These are phyloP conservation scores for Graphilbum sp. DNA, from an alignment of 2,329 filamentous ascomycete genomes.

Conservation along the genomic window DNA sequence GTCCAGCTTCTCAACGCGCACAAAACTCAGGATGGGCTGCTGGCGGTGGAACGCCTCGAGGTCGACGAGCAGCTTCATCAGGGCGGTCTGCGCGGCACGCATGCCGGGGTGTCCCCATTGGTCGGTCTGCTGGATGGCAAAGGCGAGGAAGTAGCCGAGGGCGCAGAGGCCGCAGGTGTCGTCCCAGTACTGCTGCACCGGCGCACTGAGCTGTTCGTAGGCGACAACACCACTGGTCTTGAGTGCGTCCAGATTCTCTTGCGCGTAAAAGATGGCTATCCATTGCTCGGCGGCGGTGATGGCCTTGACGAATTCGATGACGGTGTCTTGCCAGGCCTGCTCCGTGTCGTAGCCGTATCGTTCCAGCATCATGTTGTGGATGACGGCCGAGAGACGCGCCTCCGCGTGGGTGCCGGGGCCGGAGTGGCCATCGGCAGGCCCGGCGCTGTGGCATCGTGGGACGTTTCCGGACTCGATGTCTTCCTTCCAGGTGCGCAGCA, in stretches of 20 bases:
- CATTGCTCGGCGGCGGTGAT: slow-evolving; percentile 6
- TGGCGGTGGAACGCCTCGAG: slow-evolving; percentile 17
- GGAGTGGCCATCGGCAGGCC: slow-evolving; percentile 4
- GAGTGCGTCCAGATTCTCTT: slow-evolving; percentile 5
- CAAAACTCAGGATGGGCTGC: slow-evolving; percentile 16
- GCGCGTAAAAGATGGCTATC: slow-evolving; percentile 7
- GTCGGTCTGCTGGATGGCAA: slow-evolving; percentile 8
- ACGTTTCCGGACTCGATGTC: slow-evolving; percentile 9
- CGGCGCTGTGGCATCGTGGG: slow-evolving; percentile 5
- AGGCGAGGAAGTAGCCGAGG: slow-evolving; percentile 8
- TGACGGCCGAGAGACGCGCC: slow-evolving; percentile 10
- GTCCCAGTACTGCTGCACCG: slow-evolving; percentile 4
- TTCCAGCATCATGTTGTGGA: slow-evolving; percentile 14
- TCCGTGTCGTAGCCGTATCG: slow-evolving; percentile 8
- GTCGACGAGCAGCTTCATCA: slow-evolving; percentile 17
- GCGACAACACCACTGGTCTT: slow-evolving; percentile 1
- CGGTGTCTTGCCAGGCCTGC: slow-evolving; percentile 8
- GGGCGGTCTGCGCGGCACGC: slow-evolving; percentile 5
- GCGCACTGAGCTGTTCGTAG: slow-evolving; percentile 1
- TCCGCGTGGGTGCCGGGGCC: slow-evolving; percentile 1
- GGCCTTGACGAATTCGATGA: slow-evolving; percentile 5
- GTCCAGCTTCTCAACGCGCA: slow-evolving; percentile 9
- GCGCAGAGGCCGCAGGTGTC: slow-evolving; percentile 8
- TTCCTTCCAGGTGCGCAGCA: slow-evolving; percentile 9
- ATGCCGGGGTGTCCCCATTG: slow-evolving; percentile 11